phyloP scores from a whole-genome alignment of 2,329 filamentous ascomycete genomes.

The Fusarium anguioides region DNA sequence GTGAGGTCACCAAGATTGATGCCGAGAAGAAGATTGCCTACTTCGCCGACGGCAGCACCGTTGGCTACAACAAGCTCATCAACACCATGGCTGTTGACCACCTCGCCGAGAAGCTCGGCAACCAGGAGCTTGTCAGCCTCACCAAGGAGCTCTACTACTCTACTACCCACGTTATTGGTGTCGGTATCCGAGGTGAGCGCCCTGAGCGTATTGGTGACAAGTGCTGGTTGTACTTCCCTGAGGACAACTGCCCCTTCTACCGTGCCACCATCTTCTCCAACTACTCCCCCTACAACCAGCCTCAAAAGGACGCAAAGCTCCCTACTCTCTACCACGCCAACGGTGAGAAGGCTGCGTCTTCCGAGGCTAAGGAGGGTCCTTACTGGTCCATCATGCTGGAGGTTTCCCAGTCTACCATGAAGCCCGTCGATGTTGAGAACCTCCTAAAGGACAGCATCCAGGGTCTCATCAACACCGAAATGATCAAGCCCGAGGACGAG shows the following conservation, averaged over 20 bases:
- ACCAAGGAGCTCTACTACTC: slow-evolving; percentile 97
- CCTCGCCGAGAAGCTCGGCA: slow-evolving; percentile 86
- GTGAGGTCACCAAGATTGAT: slow-evolving; percentile 87
- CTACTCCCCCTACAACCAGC: slow-evolving; percentile 99
- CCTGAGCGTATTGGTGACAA: slow-evolving; percentile 98
- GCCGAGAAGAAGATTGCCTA: slow-evolving; percentile 85
- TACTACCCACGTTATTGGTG: slow-evolving; percentile 95
- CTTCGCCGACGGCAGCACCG: slow-evolving; percentile 84
- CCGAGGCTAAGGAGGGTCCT: slow-evolving; percentile 83
- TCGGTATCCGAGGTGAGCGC: slow-evolving; percentile 90
- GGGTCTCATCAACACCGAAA: slow-evolving; percentile 96
- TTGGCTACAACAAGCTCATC: slow-evolving; percentile 92
- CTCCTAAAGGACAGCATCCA: slow-evolving; percentile 92
- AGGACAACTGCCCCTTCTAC: slow-evolving; percentile 99
- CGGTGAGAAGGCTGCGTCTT: slow-evolving; percentile 80
- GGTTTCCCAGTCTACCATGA: slow-evolving; percentile 94
- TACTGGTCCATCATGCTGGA: slow-evolving; percentile 99
- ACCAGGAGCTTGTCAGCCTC: slow-evolving; percentile 83
- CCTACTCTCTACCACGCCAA: slow-evolving; percentile 87
- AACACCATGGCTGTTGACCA: slow-evolving; percentile 96
- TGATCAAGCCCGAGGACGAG: slow-evolving; percentile 91
- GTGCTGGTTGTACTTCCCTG: slow-evolving; percentile 99
- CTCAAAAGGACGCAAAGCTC: slow-evolving; percentile 82
- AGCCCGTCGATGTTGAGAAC: slow-evolving; percentile 88
- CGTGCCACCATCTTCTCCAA: slow-evolving; percentile 99